Conservation (phyloP, 192 early-diverging fungal species). For the Diversispora epigaea region DNA sequence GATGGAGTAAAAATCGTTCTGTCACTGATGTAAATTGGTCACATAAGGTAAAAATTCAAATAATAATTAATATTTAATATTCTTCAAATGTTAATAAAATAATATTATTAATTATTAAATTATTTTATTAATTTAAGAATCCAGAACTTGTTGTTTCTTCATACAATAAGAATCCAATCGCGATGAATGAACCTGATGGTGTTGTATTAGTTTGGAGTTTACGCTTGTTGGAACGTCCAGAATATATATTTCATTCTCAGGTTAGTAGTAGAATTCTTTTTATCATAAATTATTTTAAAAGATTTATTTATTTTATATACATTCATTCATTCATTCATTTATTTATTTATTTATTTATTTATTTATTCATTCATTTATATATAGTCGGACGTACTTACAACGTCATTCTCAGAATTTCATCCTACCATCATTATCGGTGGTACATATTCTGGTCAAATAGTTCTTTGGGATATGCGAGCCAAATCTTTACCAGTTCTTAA, state of each 20-base stretch:
- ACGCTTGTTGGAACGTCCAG: slow-evolving; percentile 83
- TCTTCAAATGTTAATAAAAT: neutral
- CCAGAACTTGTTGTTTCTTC: slow-evolving; percentile 86
- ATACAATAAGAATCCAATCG: slow-evolving; percentile 88
- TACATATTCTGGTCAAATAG: slow-evolving; percentile 96
- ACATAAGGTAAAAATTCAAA: slow-evolving; percentile 55
- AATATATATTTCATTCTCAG: slow-evolving; percentile 92
- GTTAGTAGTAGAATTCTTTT: slow-evolving; percentile 36
- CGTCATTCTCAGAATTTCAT: slow-evolving; percentile 89
- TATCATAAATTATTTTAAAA: neutral
- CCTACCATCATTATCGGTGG: slow-evolving; percentile 91
- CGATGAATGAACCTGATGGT: slow-evolving; percentile 90
- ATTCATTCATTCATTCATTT: neutral
- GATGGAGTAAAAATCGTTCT: slow-evolving; percentile 79
- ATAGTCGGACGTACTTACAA: slow-evolving; percentile 84
- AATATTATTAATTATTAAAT: neutral
- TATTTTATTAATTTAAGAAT: slow-evolving; percentile 48
- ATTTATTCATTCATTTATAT: neutral
- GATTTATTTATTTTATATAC: too few relatives aligned
- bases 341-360: neutral
- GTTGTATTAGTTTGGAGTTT: slow-evolving; percentile 94
- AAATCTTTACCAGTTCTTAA: slow-evolving; percentile 89
- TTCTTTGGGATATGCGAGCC: slow-evolving; percentile 94
- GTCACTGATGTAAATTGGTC: slow-evolving; percentile 96
- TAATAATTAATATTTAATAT: slow-evolving; percentile 1